Conservation (phyloP, 1,284 basidiomycete genomes). For the Austroboletus novae-zelandiae region DNA sequence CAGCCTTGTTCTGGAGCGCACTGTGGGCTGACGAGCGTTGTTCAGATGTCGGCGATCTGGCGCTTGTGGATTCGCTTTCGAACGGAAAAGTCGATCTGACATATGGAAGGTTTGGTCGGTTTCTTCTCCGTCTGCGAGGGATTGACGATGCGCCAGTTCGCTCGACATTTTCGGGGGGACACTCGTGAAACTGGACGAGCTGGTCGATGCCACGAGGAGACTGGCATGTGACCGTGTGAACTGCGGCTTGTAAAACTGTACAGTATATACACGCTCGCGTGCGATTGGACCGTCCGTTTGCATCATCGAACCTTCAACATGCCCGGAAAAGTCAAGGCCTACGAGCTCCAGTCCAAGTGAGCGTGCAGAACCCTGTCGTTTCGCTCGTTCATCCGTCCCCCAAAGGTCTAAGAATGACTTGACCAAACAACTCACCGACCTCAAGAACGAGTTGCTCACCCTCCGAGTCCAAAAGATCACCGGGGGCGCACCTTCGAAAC, state of each 20-base stretch:
- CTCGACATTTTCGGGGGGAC: slow-evolving; percentile 84
- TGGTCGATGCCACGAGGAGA: slow-evolving; percentile 40
- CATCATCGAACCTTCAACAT: slow-evolving; percentile 47
- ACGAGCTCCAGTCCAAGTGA: slow-evolving; percentile 98
- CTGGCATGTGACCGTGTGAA: slow-evolving; percentile 27
- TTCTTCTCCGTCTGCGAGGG: neutral
- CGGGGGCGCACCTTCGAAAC: slow-evolving; percentile 93
- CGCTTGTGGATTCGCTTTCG: slow-evolving; percentile 80
- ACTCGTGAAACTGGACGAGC: slow-evolving; percentile 69
- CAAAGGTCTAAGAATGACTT: slow-evolving; percentile 96
- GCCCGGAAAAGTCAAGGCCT: slow-evolving; percentile 92
- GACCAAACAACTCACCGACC: slow-evolving; percentile 90
- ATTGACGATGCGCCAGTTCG: slow-evolving; percentile 43
- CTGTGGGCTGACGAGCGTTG: slow-evolving; percentile 7
- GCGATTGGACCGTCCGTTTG: neutral
- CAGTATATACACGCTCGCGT: slow-evolving; percentile 28
- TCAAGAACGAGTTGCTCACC: slow-evolving; percentile 93
- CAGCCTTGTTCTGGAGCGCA: neutral
- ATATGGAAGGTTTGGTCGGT: slow-evolving; percentile 76
- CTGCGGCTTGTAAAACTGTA: slow-evolving; percentile 37
- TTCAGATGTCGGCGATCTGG: slow-evolving; percentile 80
- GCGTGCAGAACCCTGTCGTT: slow-evolving; percentile 28
- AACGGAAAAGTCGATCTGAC: slow-evolving; percentile 91
- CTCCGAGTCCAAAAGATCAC: slow-evolving; percentile 98
- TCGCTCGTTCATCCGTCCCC: neutral